Evolutionary conservation across 163 green algal species (phyloP), one percentile per base, ranked within the genome.

Genomic region (Chlorella variabilis): DNA sequence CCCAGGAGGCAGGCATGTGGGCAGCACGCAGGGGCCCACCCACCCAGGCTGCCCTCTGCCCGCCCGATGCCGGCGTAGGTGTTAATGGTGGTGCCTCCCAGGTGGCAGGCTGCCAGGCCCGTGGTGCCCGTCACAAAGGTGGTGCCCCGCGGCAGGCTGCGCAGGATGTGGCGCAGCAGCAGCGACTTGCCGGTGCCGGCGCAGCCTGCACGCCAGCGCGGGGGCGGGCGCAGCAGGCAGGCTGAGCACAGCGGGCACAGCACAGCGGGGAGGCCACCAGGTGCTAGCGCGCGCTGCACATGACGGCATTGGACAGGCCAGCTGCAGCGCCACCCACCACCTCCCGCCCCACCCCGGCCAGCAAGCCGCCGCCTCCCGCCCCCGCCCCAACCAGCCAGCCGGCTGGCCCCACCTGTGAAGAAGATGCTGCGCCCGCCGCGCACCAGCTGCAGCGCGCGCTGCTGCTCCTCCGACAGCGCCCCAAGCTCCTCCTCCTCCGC

Each of bases 1-100:
- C 45, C 11, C 45, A 54, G 45, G 11, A 23, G 11, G 45, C 45
- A 54, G 45, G 45, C 45, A 54, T 11, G 11, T 23, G 45, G 45
- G 45, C 45, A 54, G 45, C 54, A 63, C 11, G 54, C 54, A 63
- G 54, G 54, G 54, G 18, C 18, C 18, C 54, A 63, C 71, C 25
- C 49, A 78, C 71, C 73, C 8, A 87, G 39, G n/a, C 38, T 39
- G n/a, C 85, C 83, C 25, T 93, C 89, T 1, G 29, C 83, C 0
- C 77, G 56, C 7, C 88, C 88, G 31, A 93, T 82, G 62, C 89
- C 88, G 13, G 86, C 87, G 73, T 84, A 93, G 20, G 70, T 68
- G 74, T 93, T 87, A 67, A 93, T 77, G 36, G 89, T 93, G 63
- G 77, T 90, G 75, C 89, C 89, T 29, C 89, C 89, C 75, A 93